Evolutionary conservation across 495 filamentous ascomycete species (phyloP), one percentile per base, ranked within the genome.

Genomic region (Beverwykella pulmonaria): DNA sequence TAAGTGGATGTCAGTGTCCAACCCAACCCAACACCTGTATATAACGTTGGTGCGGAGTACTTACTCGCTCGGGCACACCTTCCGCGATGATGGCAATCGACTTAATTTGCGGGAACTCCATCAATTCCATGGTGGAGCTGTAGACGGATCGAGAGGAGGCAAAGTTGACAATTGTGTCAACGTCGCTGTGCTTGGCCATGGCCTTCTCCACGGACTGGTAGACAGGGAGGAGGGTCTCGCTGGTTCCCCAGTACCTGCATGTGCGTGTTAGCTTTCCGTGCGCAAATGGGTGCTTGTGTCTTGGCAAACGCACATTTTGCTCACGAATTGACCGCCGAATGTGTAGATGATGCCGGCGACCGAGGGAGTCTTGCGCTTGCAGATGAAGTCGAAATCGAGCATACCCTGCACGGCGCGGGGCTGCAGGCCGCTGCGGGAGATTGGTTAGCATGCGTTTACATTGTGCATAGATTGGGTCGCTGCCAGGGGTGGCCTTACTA

Each of bases 351-450:
- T 98, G 80, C 92, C 94, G 70, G 94, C 94, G 54, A 98, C 94
- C 66, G 94, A 98, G 62, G 94, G 94, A 17, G 92, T 96, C 76
- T 84, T 84, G 63, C 94, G 91, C 86, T 97, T 98, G 92, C 94
- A 98, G 82, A 98, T 98, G 86, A 98, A 98, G 84, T 98, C 94
- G 80, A 98, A 98, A 80, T 98, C 94, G 77, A 98, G 90, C 94
- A 98, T 98, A 79, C 95, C 95, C 84, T 98, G 94, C 71, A 97
- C 95, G 73, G 94, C 94, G 76, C 92, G 87, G 70, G 95, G 95
- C 82, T 98, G 94, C 75, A 98, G 88, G 74, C 94, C 94, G 81
- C 87, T 89, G 70, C 29, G 30, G 41, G 25, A 48, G 5, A 6
- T 26, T 19, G 19, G 61, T 69, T 65, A 69, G 67, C 50, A 25